Base-by-base conservation (phyloP, 2,329 filamentous ascomycete species). In the Fusarium poae region DNA sequence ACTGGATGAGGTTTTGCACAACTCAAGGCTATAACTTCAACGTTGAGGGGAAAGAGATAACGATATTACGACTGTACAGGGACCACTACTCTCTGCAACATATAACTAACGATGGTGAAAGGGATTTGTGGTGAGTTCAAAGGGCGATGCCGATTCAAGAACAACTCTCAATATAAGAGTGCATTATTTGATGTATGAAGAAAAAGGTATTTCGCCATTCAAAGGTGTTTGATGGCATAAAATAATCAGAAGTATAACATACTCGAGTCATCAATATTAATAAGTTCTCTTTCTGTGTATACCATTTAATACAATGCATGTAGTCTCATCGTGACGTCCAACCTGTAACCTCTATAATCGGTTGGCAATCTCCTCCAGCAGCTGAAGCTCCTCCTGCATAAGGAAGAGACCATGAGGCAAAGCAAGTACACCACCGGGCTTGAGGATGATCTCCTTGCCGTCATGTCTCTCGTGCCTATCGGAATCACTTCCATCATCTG, bases 341-440 rank as follows among this genome's bases (percentile, higher is more conserved):
- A 6, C 5, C 16, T 13, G 16, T 3, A 51, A 20, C 13, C 5
- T 29, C 58, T 67, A 80, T 39, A 80, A 60, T 23, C 79, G 70
- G 37, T 76, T 76, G 46, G 77, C 75, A 62, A 82, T 71, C 21
- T 74, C 75, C 65, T 81, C 79, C 32, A 82, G 57, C 13, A 79
- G 53, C 50, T 78, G 72, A 21, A 74, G 56, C 68, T 82, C 80
- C 21, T 82, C 79, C 18, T 78, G 79, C 55, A 75, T 79, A 21
- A 82, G 72, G 42, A 73, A 79, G 63, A 81, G 68, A 56, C 78
- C 71, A 9, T 76, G 68, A 1, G 80, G 80, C 11, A 82, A 58
- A 11, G 79, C 61, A 3, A 82, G 70, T 23, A 72, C 67, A 3
- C 80, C 79, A 0, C 74, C 66, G 2, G 67, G 72, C 40, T 74